A percentile compares a stretch with the other conserved stretches of the same genome.
These are phyloP conservation scores for Tanacetum coccineum DNA, from an alignment of 129 eudicot genomes.

Conservation along the genomic window DNA sequence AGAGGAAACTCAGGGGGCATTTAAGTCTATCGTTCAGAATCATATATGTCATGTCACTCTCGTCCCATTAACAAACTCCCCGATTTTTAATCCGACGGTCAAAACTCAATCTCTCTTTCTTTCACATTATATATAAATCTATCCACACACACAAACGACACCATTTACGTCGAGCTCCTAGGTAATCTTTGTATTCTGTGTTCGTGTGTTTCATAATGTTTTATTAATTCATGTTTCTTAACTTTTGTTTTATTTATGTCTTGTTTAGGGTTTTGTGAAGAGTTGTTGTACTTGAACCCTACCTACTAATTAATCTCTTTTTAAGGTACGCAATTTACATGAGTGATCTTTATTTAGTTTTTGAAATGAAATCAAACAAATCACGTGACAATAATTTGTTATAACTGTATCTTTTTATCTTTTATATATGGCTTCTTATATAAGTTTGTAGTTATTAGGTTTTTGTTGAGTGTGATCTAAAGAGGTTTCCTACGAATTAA, in stretches of 20 bases:
- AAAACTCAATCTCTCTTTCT: constrained; percentile 23
- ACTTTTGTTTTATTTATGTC: not conserved
- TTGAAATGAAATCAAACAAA: not conserved
- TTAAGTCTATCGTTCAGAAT: constrained; percentile 37
- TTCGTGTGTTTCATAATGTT: not conserved
- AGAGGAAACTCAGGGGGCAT: constrained; percentile 51
- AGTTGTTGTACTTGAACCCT: constrained; percentile 4
- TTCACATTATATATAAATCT: constrained; percentile 2
- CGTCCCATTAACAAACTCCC: constrained; percentile 33
- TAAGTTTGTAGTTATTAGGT: constrained; percentile 15
- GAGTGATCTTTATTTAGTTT: not conserved
- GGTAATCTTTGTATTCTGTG: constrained; percentile 19
- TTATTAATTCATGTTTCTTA: constrained; percentile 9
- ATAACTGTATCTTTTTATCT: not conserved
- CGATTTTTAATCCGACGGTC: constrained; percentile 32
- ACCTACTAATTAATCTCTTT: not conserved
- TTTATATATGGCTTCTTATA: not conserved
- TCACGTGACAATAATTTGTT: not conserved
- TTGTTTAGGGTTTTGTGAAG: not conserved
- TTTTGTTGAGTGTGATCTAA: not conserved
- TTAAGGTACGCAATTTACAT: constrained; percentile 25
- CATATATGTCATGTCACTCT: constrained; percentile 41
- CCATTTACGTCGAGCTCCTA: constrained; percentile 17
- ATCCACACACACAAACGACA: constrained; percentile 2
- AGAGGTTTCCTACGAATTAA: not conserved